These are phyloP conservation scores for Phaeosphaeria sp. DNA, from an alignment of 2,329 filamentous ascomycete species.

Conservation along the genomic window DNA sequence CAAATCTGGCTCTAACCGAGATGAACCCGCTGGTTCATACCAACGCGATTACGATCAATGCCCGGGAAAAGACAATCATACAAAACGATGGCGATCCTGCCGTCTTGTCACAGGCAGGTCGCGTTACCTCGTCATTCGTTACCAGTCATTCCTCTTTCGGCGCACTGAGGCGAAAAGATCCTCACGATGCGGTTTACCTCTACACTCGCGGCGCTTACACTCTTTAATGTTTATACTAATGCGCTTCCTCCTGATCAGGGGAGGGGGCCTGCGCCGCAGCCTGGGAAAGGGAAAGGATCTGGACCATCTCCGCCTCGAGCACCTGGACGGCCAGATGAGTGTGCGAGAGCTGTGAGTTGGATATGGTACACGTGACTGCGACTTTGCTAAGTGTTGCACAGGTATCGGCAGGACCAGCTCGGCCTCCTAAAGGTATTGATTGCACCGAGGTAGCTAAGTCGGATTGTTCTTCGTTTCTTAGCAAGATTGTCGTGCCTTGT, in stretches of 20 bases:
- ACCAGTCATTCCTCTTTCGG: neutral
- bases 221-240: neutral
- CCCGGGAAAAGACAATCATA: neutral
- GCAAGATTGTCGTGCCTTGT: neutral
- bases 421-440: neutral
- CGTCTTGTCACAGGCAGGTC: neutral
- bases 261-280: too few relatives aligned
- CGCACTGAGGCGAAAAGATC: neutral
- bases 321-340: neutral
- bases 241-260: neutral
- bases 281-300: neutral
- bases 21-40: neutral
- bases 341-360: neutral
- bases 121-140: neutral
- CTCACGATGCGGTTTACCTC: neutral
- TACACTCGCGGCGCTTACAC: neutral
- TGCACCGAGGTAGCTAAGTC: neutral
- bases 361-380: neutral
- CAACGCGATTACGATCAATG: neutral
- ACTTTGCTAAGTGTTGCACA: neutral
- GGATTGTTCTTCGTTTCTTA: conserved; percentile 1
- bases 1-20: conserved; percentile 1
- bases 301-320: neutral
- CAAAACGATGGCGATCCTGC: neutral
- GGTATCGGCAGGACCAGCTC: neutral